Evolutionary conservation across 495 filamentous ascomycete species (phyloP).

Genomic region (Xylaria scruposa): DNA sequence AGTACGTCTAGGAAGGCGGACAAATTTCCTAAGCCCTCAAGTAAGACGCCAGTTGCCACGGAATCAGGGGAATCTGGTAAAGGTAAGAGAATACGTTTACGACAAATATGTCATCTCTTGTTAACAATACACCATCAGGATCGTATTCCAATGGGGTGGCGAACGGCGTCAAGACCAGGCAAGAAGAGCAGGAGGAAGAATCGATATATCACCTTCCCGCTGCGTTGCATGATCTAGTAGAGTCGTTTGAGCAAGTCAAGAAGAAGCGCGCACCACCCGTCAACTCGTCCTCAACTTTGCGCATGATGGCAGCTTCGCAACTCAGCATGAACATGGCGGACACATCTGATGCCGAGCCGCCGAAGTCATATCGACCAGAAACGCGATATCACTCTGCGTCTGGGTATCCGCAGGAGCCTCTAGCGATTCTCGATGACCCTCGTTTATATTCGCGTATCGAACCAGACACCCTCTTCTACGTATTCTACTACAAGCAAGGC

Average conservation of each 20-base stretch:
- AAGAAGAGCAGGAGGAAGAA: constrained; percentile 68
- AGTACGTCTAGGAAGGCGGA: constrained; percentile 44
- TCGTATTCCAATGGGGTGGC: constrained; percentile 61
- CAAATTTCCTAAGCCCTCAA: constrained; percentile 48
- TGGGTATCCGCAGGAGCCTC: constrained; percentile 90
- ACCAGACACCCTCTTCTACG: constrained; percentile 96
- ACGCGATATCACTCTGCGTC: constrained; percentile 68
- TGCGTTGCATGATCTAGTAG: constrained; percentile 84
- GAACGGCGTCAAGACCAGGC: constrained; percentile 56
- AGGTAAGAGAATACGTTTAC: constrained; percentile 37
- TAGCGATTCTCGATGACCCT: constrained; percentile 89
- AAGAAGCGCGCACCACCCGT: constrained; percentile 67
- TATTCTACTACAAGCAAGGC: constrained; percentile 97
- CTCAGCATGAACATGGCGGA: constrained; percentile 67
- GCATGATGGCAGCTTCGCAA: constrained; percentile 75
- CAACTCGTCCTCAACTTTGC: constrained; percentile 68
- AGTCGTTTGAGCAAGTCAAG: constrained; percentile 80
- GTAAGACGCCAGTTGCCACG: constrained; percentile 49
- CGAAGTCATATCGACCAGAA: constrained; percentile 82
- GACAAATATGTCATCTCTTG: constrained; percentile 30
- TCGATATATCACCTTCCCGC: constrained; percentile 95
- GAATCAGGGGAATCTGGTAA: constrained; percentile 44
- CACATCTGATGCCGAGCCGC: constrained; percentile 77
- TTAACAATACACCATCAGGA: constrained; percentile 39
- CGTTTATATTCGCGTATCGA: constrained; percentile 87